Percentiles rank a stretch among this genome's conserved stretches.
These are phyloP conservation scores for Fusarium xylarioides DNA, from an alignment of 2,329 filamentous ascomycete genomes.

Conservation along the genomic window DNA sequence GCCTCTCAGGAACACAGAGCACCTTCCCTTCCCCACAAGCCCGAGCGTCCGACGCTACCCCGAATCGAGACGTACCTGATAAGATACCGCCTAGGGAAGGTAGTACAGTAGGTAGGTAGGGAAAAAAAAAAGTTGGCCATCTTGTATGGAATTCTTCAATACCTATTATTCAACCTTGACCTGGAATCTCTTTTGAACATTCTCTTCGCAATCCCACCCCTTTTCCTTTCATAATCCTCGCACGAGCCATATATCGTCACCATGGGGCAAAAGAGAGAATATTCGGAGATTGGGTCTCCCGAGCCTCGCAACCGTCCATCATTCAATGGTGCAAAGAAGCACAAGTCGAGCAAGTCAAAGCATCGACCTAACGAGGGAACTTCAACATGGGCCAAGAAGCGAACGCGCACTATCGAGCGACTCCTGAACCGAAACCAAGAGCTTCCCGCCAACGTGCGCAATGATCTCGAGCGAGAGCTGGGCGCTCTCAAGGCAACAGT, in stretches of 20 bases:
- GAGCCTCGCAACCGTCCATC: constrained; percentile 31
- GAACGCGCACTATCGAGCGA: constrained; percentile 74
- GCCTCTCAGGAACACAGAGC: neutral
- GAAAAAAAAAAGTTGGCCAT: constrained; percentile 41
- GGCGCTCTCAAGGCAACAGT: constrained; percentile 72
- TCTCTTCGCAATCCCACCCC: neutral
- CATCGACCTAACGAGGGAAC: constrained; percentile 57
- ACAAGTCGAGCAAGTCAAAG: constrained; percentile 49
- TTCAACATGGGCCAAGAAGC: constrained; percentile 74
- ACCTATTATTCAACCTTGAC: neutral
- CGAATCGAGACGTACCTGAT: constrained; percentile 31
- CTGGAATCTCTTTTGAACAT: neutral
- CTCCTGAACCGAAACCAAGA: constrained; percentile 68
- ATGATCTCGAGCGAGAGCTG: constrained; percentile 77
- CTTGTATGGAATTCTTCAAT: neutral
- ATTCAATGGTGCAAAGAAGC: constrained; percentile 44
- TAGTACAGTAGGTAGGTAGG: neutral
- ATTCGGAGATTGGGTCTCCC: constrained; percentile 42
- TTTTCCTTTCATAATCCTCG: neutral
- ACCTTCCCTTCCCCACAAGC: constrained; percentile 30
- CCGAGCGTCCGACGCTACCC: constrained; percentile 21
- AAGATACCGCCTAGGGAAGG: constrained; percentile 33
- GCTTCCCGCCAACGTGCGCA: constrained; percentile 72
- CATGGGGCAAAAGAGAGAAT: constrained; percentile 48
- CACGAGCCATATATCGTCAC: neutral